Percentiles rank a stretch among this genome's conserved stretches.
phyloP scores from a whole-genome alignment of 805 yeast species.

The Metschnikowia proteae region DNA sequence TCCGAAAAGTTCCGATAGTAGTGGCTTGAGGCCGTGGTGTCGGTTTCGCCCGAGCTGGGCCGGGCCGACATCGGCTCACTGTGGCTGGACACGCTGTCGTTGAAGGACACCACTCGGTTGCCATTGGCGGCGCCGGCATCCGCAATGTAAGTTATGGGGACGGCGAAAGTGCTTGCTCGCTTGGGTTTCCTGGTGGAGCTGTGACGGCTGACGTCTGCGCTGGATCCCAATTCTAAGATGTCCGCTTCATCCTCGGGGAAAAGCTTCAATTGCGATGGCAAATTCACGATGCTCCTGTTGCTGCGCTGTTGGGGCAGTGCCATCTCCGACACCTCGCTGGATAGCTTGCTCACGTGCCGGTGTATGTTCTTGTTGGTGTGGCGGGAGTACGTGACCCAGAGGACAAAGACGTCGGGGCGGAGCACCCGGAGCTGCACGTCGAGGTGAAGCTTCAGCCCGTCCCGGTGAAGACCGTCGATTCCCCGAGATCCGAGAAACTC shows the following conservation, averaged over 20 bases:
- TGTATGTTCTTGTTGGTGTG: conserved; percentile 22
- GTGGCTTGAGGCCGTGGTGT: conserved; percentile 8
- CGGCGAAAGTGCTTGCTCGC: conserved; percentile 25
- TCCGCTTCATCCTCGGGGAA: conserved; percentile 37
- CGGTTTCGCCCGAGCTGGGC: conserved; percentile 10
- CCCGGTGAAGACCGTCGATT: conserved; percentile 62
- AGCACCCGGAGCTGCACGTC: conserved; percentile 82
- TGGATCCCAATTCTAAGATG: conserved; percentile 26
- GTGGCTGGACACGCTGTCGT: conserved; percentile 9
- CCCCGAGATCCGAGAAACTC: conserved; percentile 63
- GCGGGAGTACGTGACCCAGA: conserved; percentile 88
- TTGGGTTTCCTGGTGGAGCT: conserved; percentile 33
- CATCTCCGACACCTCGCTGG: conserved; percentile 8
- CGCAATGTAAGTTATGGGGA: conserved; percentile 22
- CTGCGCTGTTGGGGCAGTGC: conserved; percentile 10
- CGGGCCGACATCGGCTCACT: conserved; percentile 5
- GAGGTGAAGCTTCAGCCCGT: conserved; percentile 60
- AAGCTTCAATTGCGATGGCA: conserved; percentile 57
- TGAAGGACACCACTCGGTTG: conserved; percentile 4
- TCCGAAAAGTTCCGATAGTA: conserved; percentile 32
- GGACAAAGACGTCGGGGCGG: conserved; percentile 50
- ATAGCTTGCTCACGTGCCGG: conserved; percentile 25
- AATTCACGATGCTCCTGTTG: conserved; percentile 19
- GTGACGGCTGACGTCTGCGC: conserved; percentile 28
- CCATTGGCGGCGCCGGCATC: conserved; percentile 5